phyloP scores from a whole-genome alignment of 305 asterid genomes.

The Rubia peregrina region DNA sequence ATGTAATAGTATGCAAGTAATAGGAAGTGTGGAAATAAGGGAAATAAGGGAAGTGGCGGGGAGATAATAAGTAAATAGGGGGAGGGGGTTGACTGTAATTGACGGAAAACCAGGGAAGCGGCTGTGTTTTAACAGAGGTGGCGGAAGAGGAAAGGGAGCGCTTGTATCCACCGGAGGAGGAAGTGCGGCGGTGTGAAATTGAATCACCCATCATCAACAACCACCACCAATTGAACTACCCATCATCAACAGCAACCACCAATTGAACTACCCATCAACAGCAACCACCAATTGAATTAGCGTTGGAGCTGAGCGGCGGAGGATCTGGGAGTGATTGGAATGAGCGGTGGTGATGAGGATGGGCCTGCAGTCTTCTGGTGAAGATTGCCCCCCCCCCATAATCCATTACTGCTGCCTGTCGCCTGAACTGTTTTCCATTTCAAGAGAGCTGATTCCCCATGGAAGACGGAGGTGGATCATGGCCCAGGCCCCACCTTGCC shows the following conservation, averaged over 20 bases:
- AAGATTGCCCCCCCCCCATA: constrained; percentile 28
- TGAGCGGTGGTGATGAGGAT: constrained; percentile 48
- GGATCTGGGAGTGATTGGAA: background rate
- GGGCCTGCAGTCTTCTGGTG: constrained; percentile 97
- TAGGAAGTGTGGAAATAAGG: no score
- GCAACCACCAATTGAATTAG: no score
- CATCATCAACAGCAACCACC: no score
- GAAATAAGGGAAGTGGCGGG: no score
- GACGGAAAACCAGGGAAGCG: background rate
- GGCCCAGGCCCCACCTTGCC: constrained; percentile 41
- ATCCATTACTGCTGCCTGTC: background rate
- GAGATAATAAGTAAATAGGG: no score
- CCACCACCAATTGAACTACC: no score
- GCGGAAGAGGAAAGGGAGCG: background rate
- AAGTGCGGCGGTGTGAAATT: background rate
- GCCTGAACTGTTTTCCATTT: no score
- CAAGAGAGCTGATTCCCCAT: background rate
- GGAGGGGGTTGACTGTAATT: background rate
- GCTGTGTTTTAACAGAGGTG: background rate
- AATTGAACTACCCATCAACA: no score
- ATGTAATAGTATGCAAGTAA: no score
- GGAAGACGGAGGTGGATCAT: constrained; percentile 33
- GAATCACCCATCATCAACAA: background rate
- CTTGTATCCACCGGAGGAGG: background rate
- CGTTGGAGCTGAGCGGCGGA: background rate